Conservation (phyloP, 2,329 filamentous ascomycete genomes). For the Aureobasidium sp. region DNA sequence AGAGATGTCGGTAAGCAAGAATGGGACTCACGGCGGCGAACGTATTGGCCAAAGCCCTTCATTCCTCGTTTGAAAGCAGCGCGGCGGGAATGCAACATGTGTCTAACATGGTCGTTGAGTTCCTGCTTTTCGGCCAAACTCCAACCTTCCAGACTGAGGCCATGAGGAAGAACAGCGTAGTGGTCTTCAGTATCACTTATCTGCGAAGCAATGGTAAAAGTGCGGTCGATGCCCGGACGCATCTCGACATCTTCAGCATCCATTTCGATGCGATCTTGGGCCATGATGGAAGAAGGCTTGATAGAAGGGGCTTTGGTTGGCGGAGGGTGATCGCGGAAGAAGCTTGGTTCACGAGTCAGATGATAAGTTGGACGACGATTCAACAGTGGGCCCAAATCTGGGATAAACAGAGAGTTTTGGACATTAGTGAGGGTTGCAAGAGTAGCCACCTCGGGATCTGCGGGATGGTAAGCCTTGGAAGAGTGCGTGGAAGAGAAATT, state of each 20-base stretch:
- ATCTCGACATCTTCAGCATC: constrained; percentile 9
- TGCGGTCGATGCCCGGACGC: neutral
- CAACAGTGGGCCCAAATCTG: constrained; percentile 65
- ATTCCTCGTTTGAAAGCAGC: constrained; percentile 71
- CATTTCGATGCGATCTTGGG: constrained; percentile 1
- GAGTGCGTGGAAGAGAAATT: neutral
- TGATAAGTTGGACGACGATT: constrained; percentile 75
- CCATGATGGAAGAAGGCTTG: constrained; percentile 6
- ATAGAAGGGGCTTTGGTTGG: constrained; percentile 19
- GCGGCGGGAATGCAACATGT: constrained; percentile 76
- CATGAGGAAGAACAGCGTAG: constrained; percentile 73
- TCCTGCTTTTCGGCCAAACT: constrained; percentile 62
- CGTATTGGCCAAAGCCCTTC: constrained; percentile 74
- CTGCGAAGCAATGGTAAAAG: constrained; percentile 51
- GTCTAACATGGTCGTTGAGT: constrained; percentile 77
- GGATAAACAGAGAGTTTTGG: constrained; percentile 81
- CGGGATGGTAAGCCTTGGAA: constrained; percentile 20
- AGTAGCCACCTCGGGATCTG: constrained; percentile 76
- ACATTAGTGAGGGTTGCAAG: constrained; percentile 80
- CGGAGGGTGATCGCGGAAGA: constrained; percentile 12
- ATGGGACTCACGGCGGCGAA: constrained; percentile 51
- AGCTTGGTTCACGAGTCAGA: constrained; percentile 45
- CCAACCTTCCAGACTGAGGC: constrained; percentile 66
- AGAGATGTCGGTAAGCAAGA: neutral
- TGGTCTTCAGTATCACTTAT: constrained; percentile 61